Evolutionary conservation across 1,284 basidiomycete species (phyloP), one percentile per base, ranked within the genome.

Genomic region (Microbotryum silenes-acaulis): DNA sequence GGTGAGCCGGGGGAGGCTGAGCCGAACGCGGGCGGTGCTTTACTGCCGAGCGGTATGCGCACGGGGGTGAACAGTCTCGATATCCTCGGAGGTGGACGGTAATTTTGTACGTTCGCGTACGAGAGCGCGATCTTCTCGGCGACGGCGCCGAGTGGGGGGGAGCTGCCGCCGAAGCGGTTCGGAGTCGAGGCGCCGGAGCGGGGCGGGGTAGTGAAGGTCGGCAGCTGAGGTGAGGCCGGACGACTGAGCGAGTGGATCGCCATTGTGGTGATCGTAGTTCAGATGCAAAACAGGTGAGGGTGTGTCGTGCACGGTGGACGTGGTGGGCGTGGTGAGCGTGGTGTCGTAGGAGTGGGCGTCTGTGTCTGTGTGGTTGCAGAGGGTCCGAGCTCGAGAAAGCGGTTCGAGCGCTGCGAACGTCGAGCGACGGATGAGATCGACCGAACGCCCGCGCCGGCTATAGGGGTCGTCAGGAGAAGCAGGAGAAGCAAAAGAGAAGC

Each of bases 81-180:
- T 29, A 21, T 21, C 57, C 46, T 37, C 47, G 47, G 37, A 18
- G 37, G 5, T 42, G 14, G 37, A 18, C 37, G 37, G 37, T 42
- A 42, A 14, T 42, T 18, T 1, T 57, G 47, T 3, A 59, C 57
- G 16, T 59, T 49, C 45, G 60, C 56, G 63, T 67, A 64, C 14
- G 60, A 62, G 14, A 67, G 56, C 6, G 65, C 65, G 53, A 64
- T 62, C 48, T 67, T 67, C 49, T 67, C 65, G 6, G 65, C 60
- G 25, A 67, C 60, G n/a, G 57, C 59, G 31, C 56, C 56, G 45
- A 27, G 23, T 14, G 10, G 53, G 51, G 5, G 59, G 48, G 37
- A 53, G 42, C 23, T 18, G 9, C 25, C 20, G 51, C 20, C 46
- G 52, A 50, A 51, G 49, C 56, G 48, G 49, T 20, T 54, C 33